Conservation (phyloP, 2,329 filamentous ascomycete genomes). For the Colletotrichum sp. region DNA sequence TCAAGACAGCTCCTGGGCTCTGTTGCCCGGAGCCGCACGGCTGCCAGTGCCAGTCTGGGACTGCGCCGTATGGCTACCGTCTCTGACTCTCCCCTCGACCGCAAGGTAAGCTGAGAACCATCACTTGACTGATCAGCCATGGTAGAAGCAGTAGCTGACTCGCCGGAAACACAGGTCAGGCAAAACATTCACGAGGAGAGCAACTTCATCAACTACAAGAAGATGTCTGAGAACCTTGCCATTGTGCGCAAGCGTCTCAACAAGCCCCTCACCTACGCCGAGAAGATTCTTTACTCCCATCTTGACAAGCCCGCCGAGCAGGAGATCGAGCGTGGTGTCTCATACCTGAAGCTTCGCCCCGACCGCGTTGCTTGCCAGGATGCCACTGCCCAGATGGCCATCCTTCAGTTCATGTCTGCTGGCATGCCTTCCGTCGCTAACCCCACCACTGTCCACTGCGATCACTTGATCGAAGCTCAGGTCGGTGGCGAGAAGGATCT, state of each 20-base stretch:
- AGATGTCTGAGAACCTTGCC: constrained; percentile 97
- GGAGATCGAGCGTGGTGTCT: constrained; percentile 93
- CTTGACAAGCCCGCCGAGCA: constrained; percentile 95
- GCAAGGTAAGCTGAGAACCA: constrained; percentile 69
- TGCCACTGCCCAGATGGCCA: constrained; percentile 99
- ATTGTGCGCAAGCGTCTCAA: constrained; percentile 91
- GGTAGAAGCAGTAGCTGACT: background rate
- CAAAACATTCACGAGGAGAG: constrained; percentile 97
- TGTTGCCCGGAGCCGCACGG: constrained; percentile 65
- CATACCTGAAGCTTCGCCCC: constrained; percentile 95
- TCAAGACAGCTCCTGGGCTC: constrained; percentile 73
- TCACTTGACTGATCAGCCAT: background rate
- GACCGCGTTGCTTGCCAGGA: constrained; percentile 99
- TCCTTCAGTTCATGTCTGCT: constrained; percentile 99
- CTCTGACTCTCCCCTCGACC: constrained; percentile 83
- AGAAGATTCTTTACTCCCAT: constrained; percentile 99
- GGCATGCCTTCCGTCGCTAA: constrained; percentile 96
- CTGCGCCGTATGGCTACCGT: constrained; percentile 83
- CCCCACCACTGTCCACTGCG: constrained; percentile 95
- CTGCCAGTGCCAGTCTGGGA: constrained; percentile 61
- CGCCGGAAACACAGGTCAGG: constrained; percentile 61
- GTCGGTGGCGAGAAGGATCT: constrained; percentile 93
- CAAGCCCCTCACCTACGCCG: constrained; percentile 90
- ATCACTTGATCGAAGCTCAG: constrained; percentile 99
- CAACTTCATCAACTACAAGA: constrained; percentile 99